Evolutionary conservation across 2,329 filamentous ascomycete genomes (phyloP).

Genomic region (Juglanconis oblonga): DNA sequence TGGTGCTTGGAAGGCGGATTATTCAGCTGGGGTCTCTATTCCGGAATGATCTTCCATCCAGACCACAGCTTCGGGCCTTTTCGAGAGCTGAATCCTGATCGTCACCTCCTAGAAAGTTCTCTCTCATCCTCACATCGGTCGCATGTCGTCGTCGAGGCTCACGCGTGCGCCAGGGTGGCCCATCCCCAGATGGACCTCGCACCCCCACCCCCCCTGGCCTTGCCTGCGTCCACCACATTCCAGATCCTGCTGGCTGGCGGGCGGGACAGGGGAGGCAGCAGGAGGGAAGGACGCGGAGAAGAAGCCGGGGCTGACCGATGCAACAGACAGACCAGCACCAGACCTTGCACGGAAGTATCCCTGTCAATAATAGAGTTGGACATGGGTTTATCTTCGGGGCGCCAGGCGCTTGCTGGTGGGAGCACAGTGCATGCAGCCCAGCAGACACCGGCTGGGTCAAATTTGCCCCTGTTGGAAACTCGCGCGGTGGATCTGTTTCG

Average conservation of each 20-base stretch:
- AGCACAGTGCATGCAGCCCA: conserved; percentile 10
- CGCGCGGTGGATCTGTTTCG: conserved; percentile 17
- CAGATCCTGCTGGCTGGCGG: conserved; percentile 8
- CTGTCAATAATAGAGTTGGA: conserved; percentile 18
- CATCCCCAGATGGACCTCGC: too few relatives aligned
- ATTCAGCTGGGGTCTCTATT: too few relatives aligned
- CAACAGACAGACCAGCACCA: conserved; percentile 1
- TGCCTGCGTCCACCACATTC: conserved; percentile 4
- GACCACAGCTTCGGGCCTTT: not conserved
- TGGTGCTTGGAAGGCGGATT: not conserved
- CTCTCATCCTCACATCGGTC: conserved; percentile 1
- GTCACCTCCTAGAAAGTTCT: not conserved
- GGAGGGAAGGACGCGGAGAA: not conserved
- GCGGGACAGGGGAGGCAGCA: not conserved
- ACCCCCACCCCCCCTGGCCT: not conserved
- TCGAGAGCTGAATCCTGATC: not conserved
- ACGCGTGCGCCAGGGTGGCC: conserved; percentile 6
- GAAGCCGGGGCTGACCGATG: conserved; percentile 16
- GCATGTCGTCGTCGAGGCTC: conserved; percentile 8
- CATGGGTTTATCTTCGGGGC: conserved; percentile 11
- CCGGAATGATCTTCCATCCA: not conserved
- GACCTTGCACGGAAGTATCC: conserved; percentile 6
- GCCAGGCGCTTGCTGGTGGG: not conserved
- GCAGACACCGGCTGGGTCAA: conserved; percentile 11
- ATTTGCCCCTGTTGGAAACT: conserved; percentile 17